phyloP scores from a whole-genome alignment of 768 basidiomycete genomes.

The Tylopilus felleus region DNA sequence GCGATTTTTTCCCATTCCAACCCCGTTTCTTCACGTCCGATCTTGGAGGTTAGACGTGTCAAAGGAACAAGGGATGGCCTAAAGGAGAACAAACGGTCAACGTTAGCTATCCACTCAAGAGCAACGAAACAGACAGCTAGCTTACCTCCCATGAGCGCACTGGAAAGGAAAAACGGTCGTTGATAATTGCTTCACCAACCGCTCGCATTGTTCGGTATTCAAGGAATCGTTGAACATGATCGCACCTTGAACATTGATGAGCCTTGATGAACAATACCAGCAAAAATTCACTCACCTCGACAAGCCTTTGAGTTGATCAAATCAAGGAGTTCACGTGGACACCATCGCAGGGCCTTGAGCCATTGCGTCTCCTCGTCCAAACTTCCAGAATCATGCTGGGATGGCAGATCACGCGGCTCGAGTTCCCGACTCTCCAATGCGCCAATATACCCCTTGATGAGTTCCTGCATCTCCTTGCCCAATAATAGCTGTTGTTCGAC shows the following conservation, averaged over 20 bases:
- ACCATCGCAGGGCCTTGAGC: conserved; percentile 74
- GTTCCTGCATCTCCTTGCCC: conserved; percentile 69
- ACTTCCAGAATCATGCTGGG: conserved; percentile 8
- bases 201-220: conserved; percentile 60
- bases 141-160: conserved; percentile 91
- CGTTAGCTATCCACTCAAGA: background rate
- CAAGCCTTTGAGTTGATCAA: conserved; percentile 95
- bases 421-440: conserved; percentile 51
- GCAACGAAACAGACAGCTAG: background rate
- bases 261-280: background rate
- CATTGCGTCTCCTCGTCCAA: conserved; percentile 39
- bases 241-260: conserved; percentile 56
- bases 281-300: conserved; percentile 56
- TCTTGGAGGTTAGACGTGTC: conserved; percentile 26
- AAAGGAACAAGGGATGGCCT: conserved; percentile 59
- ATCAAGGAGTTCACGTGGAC: conserved; percentile 79
- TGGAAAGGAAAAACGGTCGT: conserved; percentile 84
- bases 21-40: conserved; percentile 4
- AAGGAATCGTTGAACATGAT: conserved; percentile 96
- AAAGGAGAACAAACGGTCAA: background rate
- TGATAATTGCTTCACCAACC: conserved; percentile 64
- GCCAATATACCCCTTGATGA: conserved; percentile 71
- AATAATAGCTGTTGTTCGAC: conserved; percentile 47
- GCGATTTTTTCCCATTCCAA: conserved; percentile 28
- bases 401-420: conserved; percentile 15